These are phyloP conservation scores for Echria macrotheca DNA, from an alignment of 495 filamentous ascomycete genomes.

Conservation along the genomic window DNA sequence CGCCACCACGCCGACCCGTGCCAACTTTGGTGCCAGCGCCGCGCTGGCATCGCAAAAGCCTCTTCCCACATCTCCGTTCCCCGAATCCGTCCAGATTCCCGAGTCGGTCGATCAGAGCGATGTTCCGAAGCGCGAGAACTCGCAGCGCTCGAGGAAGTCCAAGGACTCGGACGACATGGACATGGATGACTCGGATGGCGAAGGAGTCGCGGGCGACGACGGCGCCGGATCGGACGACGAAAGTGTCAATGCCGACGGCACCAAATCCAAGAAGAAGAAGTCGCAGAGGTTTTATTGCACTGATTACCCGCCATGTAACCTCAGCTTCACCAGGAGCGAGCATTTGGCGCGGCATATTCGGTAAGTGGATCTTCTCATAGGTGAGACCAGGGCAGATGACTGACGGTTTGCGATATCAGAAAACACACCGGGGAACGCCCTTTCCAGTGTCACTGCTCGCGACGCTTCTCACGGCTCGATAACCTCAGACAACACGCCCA, in stretches of 20 bases:
- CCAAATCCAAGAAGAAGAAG: constrained; percentile 86
- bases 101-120: constrained; percentile 35
- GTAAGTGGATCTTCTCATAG: constrained; percentile 37
- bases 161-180: constrained; percentile 68
- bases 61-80: constrained; percentile 54
- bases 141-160: constrained; percentile 58
- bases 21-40: constrained; percentile 45
- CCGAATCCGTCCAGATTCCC: constrained; percentile 45
- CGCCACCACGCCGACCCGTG: constrained; percentile 57
- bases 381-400: neutral
- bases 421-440: constrained; percentile 98
- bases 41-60: constrained; percentile 52
- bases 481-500: constrained; percentile 96
- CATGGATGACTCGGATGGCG: constrained; percentile 68
- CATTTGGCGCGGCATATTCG: constrained; percentile 92
- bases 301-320: constrained; percentile 89
- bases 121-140: constrained; percentile 50
- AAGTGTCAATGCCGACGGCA: constrained; percentile 59
- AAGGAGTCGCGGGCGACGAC: constrained; percentile 42
- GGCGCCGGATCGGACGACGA: constrained; percentile 78
- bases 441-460: constrained; percentile 93
- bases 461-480: constrained; percentile 93
- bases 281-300: constrained; percentile 95
- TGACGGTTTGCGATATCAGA: too few species aligned
- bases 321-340: constrained; percentile 95